Conservation (phyloP, 139 green algal genomes). For the Chlorella vulgaris region DNA sequence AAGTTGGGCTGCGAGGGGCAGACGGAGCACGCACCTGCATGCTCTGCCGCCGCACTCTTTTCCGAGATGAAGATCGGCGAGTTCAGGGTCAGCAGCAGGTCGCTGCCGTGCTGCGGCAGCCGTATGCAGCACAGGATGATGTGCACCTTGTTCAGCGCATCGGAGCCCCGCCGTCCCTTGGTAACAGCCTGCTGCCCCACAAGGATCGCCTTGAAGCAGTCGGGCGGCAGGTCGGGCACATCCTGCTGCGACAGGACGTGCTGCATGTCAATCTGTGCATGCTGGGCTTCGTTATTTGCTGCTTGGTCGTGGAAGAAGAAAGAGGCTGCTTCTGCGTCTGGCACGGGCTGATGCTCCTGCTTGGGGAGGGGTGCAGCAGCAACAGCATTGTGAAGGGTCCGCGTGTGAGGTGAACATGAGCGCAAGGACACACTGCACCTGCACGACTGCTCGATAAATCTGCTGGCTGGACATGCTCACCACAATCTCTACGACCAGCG, state of each 20-base stretch:
- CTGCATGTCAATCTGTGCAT: conserved; percentile 28
- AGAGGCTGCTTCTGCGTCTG: conserved; percentile 26
- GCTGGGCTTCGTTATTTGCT: conserved; percentile 45
- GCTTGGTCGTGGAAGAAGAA: conserved; percentile 65
- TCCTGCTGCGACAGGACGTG: conserved; percentile 14
- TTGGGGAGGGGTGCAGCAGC: not conserved
- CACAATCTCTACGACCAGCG: conserved; percentile 71
- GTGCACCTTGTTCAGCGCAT: conserved; percentile 39
- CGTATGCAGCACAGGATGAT: conserved; percentile 25
- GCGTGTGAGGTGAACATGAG: too few species aligned
- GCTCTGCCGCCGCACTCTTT: conserved; percentile 51
- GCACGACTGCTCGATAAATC: too few species aligned
- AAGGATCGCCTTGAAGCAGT: conserved; percentile 21
- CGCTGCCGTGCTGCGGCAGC: conserved; percentile 32
- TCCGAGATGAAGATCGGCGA: conserved; percentile 57
- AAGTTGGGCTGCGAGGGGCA: too few species aligned
- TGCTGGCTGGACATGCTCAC: conserved; percentile 24
- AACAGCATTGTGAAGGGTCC: not conserved
- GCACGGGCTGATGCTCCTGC: conserved; percentile 48
- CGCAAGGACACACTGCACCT: too few species aligned
- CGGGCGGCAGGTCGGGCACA: conserved; percentile 33
- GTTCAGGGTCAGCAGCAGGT: conserved; percentile 68
- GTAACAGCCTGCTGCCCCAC: conserved; percentile 45
- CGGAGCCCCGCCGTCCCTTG: conserved; percentile 31
- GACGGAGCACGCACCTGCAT: too few species aligned